These are phyloP conservation scores for Colletotrichum siamense DNA, from an alignment of 2,329 filamentous ascomycete species.

Conservation along the genomic window DNA sequence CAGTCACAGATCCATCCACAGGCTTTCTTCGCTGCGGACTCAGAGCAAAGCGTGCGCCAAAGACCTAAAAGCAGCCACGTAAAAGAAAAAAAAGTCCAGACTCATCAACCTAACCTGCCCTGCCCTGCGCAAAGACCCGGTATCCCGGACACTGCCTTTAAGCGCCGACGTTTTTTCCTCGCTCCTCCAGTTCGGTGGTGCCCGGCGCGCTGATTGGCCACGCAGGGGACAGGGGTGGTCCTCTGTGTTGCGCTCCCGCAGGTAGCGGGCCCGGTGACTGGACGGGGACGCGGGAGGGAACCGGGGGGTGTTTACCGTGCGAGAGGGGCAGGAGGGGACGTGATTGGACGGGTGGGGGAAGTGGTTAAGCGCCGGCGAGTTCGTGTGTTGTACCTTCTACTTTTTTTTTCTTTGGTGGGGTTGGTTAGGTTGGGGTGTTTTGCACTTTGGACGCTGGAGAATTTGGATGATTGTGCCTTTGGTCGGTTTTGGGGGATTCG, in stretches of 20 bases:
- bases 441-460: not conserved
- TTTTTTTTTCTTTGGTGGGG: not conserved
- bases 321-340: not conserved
- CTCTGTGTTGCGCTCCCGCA: not conserved
- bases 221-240: not conserved
- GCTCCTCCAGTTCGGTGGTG: not conserved
- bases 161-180: not conserved
- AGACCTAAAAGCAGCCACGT: slow-evolving; percentile 5
- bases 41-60: not conserved
- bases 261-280: not conserved
- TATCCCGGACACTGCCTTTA: slow-evolving; percentile 23
- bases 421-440: not conserved
- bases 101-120: not conserved
- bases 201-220: not conserved
- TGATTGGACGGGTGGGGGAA: not conserved
- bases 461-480: not conserved
- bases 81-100: not conserved
- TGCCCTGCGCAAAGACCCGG: slow-evolving; percentile 9
- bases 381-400: not conserved
- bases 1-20: no score
- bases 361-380: not conserved
- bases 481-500: accelerated
- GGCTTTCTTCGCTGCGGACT: not conserved
- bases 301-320: not conserved
- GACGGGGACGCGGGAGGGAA: not conserved